Conservation (phyloP, 345 rosid species). For the Jatropha curcas region DNA sequence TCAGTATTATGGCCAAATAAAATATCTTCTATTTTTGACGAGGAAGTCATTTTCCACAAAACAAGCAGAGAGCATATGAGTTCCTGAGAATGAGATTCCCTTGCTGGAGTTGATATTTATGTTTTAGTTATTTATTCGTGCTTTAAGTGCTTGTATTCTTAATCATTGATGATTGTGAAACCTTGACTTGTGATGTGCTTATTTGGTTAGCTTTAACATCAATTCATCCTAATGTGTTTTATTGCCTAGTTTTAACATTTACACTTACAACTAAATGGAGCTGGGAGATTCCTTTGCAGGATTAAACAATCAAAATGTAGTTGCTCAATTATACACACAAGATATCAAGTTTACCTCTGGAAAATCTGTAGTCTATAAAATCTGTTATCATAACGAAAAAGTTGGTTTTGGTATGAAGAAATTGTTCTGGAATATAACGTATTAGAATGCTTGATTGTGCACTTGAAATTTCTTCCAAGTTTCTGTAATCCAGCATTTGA, state of each 20-base stretch:
- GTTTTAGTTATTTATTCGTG: neutral
- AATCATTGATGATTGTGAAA: neutral
- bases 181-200: neutral
- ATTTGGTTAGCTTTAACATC: neutral
- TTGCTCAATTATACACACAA: neutral
- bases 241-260: too few relatives aligned
- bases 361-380: neutral
- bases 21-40: too few relatives aligned
- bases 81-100: neutral
- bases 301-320: too few relatives aligned
- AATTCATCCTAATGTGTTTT: neutral
- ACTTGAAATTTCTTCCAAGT: neutral
- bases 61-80: neutral
- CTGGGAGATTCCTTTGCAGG: too few relatives aligned
- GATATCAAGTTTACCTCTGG: neutral
- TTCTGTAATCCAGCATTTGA: neutral
- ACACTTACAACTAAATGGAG: too few relatives aligned
- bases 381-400: neutral
- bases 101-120: neutral
- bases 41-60: too few relatives aligned
- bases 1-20: neutral
- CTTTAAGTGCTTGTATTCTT: neutral
- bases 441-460: neutral
- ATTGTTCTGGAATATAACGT: too few relatives aligned
- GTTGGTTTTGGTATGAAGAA: too few relatives aligned